A percentile compares a stretch with the other conserved stretches of the same genome.
These are phyloP conservation scores for Ogataea methanolica DNA, from an alignment of 805 yeast genomes.

Conservation along the genomic window DNA sequence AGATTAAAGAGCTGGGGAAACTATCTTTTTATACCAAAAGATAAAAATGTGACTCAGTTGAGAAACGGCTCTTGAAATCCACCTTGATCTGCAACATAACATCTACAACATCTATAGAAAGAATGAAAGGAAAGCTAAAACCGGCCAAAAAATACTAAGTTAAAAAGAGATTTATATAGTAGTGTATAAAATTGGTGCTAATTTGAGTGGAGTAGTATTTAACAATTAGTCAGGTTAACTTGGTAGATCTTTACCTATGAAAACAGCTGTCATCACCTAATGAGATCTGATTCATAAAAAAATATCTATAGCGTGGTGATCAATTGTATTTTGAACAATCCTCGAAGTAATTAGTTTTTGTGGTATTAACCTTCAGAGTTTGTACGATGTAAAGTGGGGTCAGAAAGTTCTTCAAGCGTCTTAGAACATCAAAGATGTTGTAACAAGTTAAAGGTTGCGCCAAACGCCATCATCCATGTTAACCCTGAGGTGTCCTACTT, in stretches of 20 bases:
- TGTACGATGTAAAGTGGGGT: constrained; percentile 13
- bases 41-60: background rate
- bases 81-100: constrained; percentile 18
- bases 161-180: too few relatives aligned
- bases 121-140: background rate
- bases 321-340: too few relatives aligned
- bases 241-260: background rate
- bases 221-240: too few relatives aligned
- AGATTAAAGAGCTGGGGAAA: constrained; percentile 13
- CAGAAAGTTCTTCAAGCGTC: constrained; percentile 32
- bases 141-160: too few relatives aligned
- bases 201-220: too few relatives aligned
- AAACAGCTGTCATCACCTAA: background rate
- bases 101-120: background rate
- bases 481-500: constrained; percentile 21
- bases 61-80: constrained; percentile 12
- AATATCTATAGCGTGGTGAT: background rate
- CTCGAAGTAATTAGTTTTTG: background rate
- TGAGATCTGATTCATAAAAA: background rate
- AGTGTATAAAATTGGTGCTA: too few relatives aligned
- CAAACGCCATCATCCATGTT: constrained; percentile 30
- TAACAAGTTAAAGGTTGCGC: constrained; percentile 32
- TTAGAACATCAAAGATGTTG: constrained; percentile 19
- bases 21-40: constrained; percentile 2
- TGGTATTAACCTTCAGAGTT: constrained; percentile 6